phyloP scores from a whole-genome alignment of 768 basidiomycete species.

The Fomitopsis serialis region DNA sequence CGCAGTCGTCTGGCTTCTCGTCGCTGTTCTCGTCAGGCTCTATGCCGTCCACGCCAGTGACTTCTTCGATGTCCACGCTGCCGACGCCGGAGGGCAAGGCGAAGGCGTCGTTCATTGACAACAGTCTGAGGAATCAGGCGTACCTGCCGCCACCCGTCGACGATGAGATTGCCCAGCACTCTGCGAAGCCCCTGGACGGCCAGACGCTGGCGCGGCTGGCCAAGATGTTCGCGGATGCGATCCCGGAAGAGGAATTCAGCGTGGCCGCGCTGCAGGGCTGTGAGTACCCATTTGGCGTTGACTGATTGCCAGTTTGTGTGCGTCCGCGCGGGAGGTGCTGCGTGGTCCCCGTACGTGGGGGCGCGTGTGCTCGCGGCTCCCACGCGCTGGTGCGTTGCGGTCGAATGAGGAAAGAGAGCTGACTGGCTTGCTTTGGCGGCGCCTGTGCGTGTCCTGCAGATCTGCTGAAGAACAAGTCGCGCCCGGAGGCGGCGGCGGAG shows the following conservation, averaged over 20 bases:
- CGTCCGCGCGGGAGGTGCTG: slow-evolving; percentile 12
- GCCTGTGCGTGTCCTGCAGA: slow-evolving; percentile 34
- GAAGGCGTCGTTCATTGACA: slow-evolving; percentile 13
- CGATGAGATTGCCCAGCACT: slow-evolving; percentile 57
- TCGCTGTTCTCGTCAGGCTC: slow-evolving; percentile 43
- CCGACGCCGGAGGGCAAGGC: slow-evolving; percentile 16
- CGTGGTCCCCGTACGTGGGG: slow-evolving; percentile 9
- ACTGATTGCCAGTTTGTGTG: slow-evolving; percentile 13
- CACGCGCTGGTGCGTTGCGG: slow-evolving; percentile 16
- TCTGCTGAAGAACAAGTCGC: slow-evolving; percentile 78
- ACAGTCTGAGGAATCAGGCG: slow-evolving; percentile 29
- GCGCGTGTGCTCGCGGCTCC: neutral
- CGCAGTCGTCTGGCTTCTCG: slow-evolving; percentile 37
- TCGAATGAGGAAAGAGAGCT: slow-evolving; percentile 19
- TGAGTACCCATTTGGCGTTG: slow-evolving; percentile 37
- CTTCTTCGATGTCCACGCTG: slow-evolving; percentile 6
- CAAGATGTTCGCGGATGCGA: slow-evolving; percentile 70
- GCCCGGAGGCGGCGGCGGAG: slow-evolving; percentile 69
- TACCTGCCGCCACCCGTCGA: slow-evolving; percentile 60
- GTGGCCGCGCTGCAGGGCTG: slow-evolving; percentile 90
- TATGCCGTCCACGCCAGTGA: slow-evolving; percentile 25
- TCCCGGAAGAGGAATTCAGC: slow-evolving; percentile 84
- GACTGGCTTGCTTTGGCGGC: slow-evolving; percentile 10
- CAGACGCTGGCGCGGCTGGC: slow-evolving; percentile 63
- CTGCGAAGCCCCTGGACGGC: slow-evolving; percentile 60